phyloP scores from a whole-genome alignment of 257 asterid genomes.

The Nemophila menziesii region DNA sequence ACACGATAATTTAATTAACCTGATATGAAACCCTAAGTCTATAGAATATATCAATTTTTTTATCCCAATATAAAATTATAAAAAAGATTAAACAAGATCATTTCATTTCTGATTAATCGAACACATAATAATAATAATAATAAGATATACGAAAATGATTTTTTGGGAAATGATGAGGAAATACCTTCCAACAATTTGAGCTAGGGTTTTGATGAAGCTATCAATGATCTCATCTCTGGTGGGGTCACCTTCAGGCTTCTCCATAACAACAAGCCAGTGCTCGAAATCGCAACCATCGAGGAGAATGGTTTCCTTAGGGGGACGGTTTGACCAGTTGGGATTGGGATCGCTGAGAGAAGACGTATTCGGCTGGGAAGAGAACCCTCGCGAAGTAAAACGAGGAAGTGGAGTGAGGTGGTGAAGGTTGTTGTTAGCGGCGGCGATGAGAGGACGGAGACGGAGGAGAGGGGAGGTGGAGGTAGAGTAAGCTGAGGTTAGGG shows the following conservation, averaged over 20 bases:
- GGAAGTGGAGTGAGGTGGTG: slow-evolving; percentile 21
- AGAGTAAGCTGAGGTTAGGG: slow-evolving; percentile 18
- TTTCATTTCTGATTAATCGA: too few relatives aligned
- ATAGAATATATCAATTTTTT: too few relatives aligned
- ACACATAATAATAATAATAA: too few relatives aligned
- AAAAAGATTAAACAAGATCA: too few relatives aligned
- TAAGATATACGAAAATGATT: not conserved
- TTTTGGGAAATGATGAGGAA: not conserved
- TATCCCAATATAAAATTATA: too few relatives aligned
- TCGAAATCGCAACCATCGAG: slow-evolving; percentile 97
- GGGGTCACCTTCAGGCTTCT: slow-evolving; percentile 65
- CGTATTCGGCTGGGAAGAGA: slow-evolving; percentile 47
- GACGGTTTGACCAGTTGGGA: slow-evolving; percentile 88
- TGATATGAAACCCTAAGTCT: too few relatives aligned
- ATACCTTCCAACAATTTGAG: slow-evolving; percentile 71
- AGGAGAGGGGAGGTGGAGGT: slow-evolving; percentile 22
- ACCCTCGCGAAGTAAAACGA: slow-evolving; percentile 34
- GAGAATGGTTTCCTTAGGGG: slow-evolving; percentile 88
- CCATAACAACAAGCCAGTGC: slow-evolving; percentile 97
- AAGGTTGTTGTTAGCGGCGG: slow-evolving; percentile 21
- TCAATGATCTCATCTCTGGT: slow-evolving; percentile 74
- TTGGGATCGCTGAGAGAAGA: slow-evolving; percentile 68
- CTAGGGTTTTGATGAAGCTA: slow-evolving; percentile 61
- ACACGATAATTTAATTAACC: too few relatives aligned
- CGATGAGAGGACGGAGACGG: slow-evolving; percentile 60